phyloP scores from a whole-genome alignment of 805 yeast species.

The Wickerhamiella qilinensis region DNA sequence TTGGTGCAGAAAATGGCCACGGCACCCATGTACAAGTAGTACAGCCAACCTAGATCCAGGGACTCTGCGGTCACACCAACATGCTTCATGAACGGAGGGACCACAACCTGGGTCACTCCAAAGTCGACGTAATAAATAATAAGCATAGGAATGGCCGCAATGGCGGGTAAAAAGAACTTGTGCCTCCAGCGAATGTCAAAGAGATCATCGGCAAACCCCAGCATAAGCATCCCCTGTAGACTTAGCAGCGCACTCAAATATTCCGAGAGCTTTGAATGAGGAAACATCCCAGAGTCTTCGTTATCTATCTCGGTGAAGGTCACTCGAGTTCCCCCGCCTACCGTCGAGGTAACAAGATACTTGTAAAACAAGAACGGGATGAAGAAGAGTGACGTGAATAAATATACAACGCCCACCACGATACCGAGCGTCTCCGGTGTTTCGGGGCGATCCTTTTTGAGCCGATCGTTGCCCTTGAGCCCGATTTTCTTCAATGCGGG shows the following conservation, averaged over 20 bases:
- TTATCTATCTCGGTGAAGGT: conserved; percentile 19
- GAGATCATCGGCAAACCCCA: conserved; percentile 87
- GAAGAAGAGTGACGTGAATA: conserved; percentile 65
- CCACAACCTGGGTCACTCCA: conserved; percentile 72
- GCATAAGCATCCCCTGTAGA: conserved; percentile 61
- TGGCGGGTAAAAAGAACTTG: conserved; percentile 87
- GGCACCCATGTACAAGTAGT: conserved; percentile 81
- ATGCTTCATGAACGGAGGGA: conserved; percentile 46
- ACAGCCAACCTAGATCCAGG: conserved; percentile 62
- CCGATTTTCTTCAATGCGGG: conserved; percentile 32
- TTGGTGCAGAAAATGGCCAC: conserved; percentile 91
- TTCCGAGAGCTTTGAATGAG: conserved; percentile 65
- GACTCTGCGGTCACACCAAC: conserved; percentile 20
- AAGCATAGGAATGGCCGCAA: conserved; percentile 81
- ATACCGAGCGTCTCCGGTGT: conserved; percentile 92
- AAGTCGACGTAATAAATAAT: conserved; percentile 88
- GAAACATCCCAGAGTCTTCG: conserved; percentile 29
- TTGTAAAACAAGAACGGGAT: conserved; percentile 80
- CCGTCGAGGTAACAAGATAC: conserved; percentile 37
- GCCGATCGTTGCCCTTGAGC: conserved; percentile 68
- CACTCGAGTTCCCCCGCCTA: conserved; percentile 42
- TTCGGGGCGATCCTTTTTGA: conserved; percentile 56
- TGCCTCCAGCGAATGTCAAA: conserved; percentile 97
- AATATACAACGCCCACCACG: conserved; percentile 63
- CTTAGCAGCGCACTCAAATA: conserved; percentile 75